Conservation (phyloP, 345 rosid genomes). For the Xanthoceras sorbifolium region DNA sequence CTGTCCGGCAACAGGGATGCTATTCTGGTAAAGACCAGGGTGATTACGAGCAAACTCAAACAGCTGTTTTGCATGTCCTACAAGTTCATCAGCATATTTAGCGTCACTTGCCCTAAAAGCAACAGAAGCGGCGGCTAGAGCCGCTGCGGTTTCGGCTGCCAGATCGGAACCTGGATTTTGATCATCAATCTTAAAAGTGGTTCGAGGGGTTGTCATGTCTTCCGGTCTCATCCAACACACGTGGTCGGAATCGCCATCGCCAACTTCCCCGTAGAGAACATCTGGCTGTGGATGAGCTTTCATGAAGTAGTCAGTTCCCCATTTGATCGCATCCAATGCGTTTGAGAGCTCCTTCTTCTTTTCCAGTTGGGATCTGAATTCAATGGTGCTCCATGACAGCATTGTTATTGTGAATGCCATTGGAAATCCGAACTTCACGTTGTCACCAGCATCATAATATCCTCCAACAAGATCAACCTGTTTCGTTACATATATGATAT, state of each 20-base stretch:
- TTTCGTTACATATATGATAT: not conserved
- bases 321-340: constrained; percentile 49
- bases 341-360: constrained; percentile 37
- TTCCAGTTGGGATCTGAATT: constrained; percentile 43
- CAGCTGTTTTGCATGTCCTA: constrained; percentile 53
- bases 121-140: constrained; percentile 69
- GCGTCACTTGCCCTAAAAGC: constrained; percentile 38
- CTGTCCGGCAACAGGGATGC: constrained; percentile 35
- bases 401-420: constrained; percentile 72
- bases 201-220: constrained; percentile 70
- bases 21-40: constrained; percentile 34
- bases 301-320: constrained; percentile 77
- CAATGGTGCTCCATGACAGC: constrained; percentile 71
- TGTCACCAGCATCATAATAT: constrained; percentile 79
- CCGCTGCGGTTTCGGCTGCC: constrained; percentile 69
- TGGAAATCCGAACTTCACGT: constrained; percentile 75
- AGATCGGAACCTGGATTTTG: constrained; percentile 71
- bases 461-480: constrained; percentile 70
- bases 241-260: constrained; percentile 59
- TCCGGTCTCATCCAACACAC: constrained; percentile 74
- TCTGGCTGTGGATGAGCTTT: constrained; percentile 58
- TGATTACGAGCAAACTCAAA: constrained; percentile 41
- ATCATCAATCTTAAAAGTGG: constrained; percentile 37
- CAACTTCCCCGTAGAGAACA: constrained; percentile 59
- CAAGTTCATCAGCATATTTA: constrained; percentile 43